A percentile compares a stretch with the other conserved stretches of the same genome.
Conservation (phyloP, 2,329 filamentous ascomycete species). For the Ceratocystis papillata region DNA sequence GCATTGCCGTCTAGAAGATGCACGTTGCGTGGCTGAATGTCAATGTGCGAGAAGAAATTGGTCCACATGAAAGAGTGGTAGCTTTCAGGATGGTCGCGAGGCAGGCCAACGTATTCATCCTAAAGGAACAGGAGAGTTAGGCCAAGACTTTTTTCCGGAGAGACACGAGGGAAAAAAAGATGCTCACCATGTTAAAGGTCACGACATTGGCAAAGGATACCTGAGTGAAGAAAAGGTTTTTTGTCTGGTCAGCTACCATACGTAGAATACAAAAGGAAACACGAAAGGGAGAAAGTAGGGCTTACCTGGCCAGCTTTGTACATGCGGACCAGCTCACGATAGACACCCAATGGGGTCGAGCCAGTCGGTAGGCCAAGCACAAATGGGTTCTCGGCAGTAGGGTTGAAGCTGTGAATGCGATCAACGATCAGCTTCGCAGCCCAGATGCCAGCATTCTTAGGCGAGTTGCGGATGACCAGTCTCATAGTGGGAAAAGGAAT, state of each 20-base stretch:
- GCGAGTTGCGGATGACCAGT: constrained; percentile 70
- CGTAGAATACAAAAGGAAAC: constrained; percentile 22
- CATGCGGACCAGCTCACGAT: constrained; percentile 61
- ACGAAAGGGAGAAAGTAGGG: background rate
- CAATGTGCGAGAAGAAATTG: constrained; percentile 77
- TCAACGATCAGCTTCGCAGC: constrained; percentile 75
- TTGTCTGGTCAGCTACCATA: background rate
- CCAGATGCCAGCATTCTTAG: constrained; percentile 57
- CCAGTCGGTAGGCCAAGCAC: constrained; percentile 76
- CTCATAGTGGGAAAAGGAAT: constrained; percentile 47
- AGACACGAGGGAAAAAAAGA: constrained; percentile 6
- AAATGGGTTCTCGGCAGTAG: constrained; percentile 62
- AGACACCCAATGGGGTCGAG: constrained; percentile 67
- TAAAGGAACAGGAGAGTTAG: constrained; percentile 30
- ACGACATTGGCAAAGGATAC: constrained; percentile 82
- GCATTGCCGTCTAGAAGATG: constrained; percentile 78
- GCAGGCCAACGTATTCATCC: constrained; percentile 80
- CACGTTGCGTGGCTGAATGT: constrained; percentile 70
- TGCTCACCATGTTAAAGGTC: constrained; percentile 76
- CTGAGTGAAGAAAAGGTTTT: constrained; percentile 30
- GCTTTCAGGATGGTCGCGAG: constrained; percentile 70
- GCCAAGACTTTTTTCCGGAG: background rate
- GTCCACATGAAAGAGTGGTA: constrained; percentile 94
- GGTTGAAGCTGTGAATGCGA: constrained; percentile 66
- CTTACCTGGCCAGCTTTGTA: constrained; percentile 54